Evolutionary conservation across 2,329 filamentous ascomycete genomes (phyloP), one percentile per base, ranked within the genome.

Genomic region (Furcasterigmium sp.): DNA sequence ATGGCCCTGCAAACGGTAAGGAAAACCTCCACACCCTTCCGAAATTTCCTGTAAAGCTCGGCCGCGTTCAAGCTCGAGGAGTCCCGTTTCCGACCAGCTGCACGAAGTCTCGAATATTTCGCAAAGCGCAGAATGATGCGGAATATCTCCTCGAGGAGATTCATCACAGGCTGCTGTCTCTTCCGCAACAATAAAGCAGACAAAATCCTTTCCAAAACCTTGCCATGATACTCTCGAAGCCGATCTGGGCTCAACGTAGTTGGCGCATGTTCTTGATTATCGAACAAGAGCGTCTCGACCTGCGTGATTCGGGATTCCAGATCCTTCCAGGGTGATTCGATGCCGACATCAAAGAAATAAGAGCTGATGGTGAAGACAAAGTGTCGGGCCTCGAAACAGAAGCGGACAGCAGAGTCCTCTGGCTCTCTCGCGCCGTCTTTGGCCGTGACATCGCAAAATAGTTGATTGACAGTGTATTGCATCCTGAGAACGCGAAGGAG

Each of bases 331-430:
- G 84, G 80, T 14, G 75, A 72, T 8, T 76, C 76, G 40, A 97
- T 82, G 2, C 85, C 90, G 1, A 81, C 77, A 45, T 91, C 87
- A 49, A 94, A 84, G 53, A 91, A 85, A 56, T 96, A 93, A 1
- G 82, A 77, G 30, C 82, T 78, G 1, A 96, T 63, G 9, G 78
- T 78, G 1, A 78, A 75, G 19, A 95, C 73, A 51, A 97, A 91
- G 59, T 93, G 85, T 42, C 87, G 82, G 0, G 88, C 84, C 57
- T 95, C 87, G 29, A 84, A 74, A 6, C 83, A 75, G 51, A 96
- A 90, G 39, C 76, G 76, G 46, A 76, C 68, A 1, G 65, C 58
- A 4, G 32, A 11, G 13, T 53, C 52, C 15, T 35, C 32, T 4
- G 17, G 17, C 5, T 18, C 32, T 10, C n/a, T 17, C 14, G 59